Conservation (phyloP, 495 filamentous ascomycete species). For the Aspergillus bertholletiae region DNA sequence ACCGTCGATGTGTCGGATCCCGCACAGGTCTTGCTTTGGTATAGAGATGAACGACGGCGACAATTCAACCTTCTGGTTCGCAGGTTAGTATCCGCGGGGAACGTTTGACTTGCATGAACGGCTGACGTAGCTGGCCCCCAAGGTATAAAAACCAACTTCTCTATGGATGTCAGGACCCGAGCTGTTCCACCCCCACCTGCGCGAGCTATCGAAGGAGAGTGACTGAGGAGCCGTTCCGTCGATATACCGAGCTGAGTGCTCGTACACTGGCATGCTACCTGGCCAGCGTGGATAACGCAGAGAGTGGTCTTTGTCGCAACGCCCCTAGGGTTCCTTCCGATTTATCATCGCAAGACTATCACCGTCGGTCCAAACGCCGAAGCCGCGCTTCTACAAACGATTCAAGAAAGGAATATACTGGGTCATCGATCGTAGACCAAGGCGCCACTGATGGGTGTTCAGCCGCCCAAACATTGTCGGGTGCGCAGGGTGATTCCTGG, state of each 20-base stretch:
- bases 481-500: not conserved
- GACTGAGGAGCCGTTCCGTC: slow-evolving; percentile 64
- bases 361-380: slow-evolving; percentile 29
- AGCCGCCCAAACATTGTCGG: not conserved
- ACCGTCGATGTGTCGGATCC: slow-evolving; percentile 48
- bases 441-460: not conserved
- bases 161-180: slow-evolving; percentile 68
- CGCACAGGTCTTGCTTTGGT: slow-evolving; percentile 42
- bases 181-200: slow-evolving; percentile 75
- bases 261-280: slow-evolving; percentile 75
- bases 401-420: slow-evolving; percentile 1
- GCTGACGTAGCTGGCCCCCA: slow-evolving; percentile 12
- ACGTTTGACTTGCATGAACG: not conserved
- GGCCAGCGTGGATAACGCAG: slow-evolving; percentile 75
- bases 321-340: slow-evolving; percentile 32
- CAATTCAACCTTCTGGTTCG: slow-evolving; percentile 52
- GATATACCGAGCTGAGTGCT: slow-evolving; percentile 66
- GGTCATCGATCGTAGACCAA: not conserved
- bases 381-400: slow-evolving; percentile 22
- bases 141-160: slow-evolving; percentile 84
- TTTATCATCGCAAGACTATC: slow-evolving; percentile 23
- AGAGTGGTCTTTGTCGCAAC: slow-evolving; percentile 67
- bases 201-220: slow-evolving; percentile 69
- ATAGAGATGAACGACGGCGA: slow-evolving; percentile 47
- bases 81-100: slow-evolving; percentile 31